phyloP scores from a whole-genome alignment of 78 protist species.

The Chrysochromulina parva region DNA sequence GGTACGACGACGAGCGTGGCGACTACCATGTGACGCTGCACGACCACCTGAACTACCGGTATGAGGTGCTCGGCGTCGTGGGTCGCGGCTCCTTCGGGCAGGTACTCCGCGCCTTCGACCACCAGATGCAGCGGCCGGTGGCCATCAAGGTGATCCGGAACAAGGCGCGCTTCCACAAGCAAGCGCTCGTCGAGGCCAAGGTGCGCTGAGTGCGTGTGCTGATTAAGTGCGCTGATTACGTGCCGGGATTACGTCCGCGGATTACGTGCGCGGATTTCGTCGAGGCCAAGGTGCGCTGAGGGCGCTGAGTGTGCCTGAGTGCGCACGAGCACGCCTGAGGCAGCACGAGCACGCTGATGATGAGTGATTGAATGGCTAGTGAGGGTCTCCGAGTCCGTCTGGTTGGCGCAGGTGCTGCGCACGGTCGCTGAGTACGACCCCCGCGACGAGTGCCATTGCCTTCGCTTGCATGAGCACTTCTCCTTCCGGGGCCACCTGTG shows the following conservation, averaged over 20 bases:
- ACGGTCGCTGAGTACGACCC: constrained; percentile 17
- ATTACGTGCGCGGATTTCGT: no score
- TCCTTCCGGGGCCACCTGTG: constrained; percentile 88
- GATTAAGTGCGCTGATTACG: no score
- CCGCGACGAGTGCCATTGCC: constrained; percentile 30
- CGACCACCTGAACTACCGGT: constrained; percentile 88
- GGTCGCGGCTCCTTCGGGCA: constrained; percentile 94
- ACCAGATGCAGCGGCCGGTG: constrained; percentile 52
- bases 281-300: no score
- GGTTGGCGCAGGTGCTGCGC: constrained; percentile 31
- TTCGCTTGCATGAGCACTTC: constrained; percentile 44
- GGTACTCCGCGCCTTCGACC: constrained; percentile 71
- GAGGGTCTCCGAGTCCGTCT: no score
- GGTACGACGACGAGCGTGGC: constrained; percentile 88
- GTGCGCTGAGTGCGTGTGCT: constrained; percentile 46
- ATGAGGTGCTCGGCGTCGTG: constrained; percentile 69
- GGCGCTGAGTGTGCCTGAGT: no score
- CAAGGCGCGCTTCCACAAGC: constrained; percentile 91
- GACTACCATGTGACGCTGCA: constrained; percentile 75
- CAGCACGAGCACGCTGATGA: no score
- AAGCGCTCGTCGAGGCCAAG: constrained; percentile 91
- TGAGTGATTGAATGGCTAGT: no score
- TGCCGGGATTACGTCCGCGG: no score
- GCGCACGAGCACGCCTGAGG: no score
- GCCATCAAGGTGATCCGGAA: constrained; percentile 92